These are phyloP conservation scores for Austroboletus niveus DNA, from an alignment of 1,284 basidiomycete genomes.

Conservation along the genomic window DNA sequence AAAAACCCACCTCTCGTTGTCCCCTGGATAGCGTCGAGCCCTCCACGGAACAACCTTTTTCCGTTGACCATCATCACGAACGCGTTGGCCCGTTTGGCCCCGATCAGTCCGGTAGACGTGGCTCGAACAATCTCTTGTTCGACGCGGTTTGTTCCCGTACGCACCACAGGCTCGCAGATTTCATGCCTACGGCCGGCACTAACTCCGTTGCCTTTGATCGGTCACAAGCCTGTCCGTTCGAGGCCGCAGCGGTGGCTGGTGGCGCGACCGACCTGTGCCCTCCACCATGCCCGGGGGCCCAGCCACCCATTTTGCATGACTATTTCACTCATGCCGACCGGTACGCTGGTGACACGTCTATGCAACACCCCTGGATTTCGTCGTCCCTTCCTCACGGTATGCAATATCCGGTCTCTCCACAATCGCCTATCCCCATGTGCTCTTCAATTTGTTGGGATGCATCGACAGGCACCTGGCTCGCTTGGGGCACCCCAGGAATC, in stretches of 20 bases:
- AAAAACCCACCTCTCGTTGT: constrained; percentile 16
- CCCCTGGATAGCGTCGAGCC: constrained; percentile 19
- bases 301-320: constrained; percentile 28
- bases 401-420: constrained; percentile 31
- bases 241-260: constrained; percentile 20
- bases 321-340: constrained; percentile 27
- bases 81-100: constrained; percentile 5
- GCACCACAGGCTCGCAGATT: constrained; percentile 27
- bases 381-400: constrained; percentile 27
- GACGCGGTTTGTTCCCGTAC: constrained; percentile 31
- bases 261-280: constrained; percentile 30
- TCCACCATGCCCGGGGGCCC: constrained; percentile 18
- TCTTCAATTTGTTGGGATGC: constrained; percentile 31
- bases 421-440: constrained; percentile 30
- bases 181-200: constrained; percentile 20
- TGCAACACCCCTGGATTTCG: constrained; percentile 30
- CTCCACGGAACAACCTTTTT: constrained; percentile 11
- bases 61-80: constrained; percentile 16
- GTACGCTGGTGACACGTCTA: constrained; percentile 20
- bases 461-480: constrained; percentile 29
- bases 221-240: constrained; percentile 24
- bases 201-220: constrained; percentile 21
- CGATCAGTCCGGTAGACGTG: constrained; percentile 33
- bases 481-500: constrained; percentile 29
- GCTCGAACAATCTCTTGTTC: constrained; percentile 32